Conservation (phyloP, 108 stramenopile species). For the Cyclotella cryptica region DNA sequence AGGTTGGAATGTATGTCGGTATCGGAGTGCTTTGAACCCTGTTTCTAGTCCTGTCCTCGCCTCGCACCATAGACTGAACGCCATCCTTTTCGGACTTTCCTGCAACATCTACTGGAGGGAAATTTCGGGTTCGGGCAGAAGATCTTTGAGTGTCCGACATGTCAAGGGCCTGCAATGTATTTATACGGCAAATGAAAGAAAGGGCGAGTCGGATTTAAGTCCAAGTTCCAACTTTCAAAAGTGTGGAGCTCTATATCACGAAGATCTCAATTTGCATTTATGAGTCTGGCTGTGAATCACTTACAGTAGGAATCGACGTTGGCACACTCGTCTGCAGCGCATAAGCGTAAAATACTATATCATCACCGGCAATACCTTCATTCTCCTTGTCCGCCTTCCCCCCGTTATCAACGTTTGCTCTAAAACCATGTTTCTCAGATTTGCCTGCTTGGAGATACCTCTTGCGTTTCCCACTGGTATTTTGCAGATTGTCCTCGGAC, state of each 20-base stretch:
- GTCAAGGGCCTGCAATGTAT: too few relatives aligned
- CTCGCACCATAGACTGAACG: neutral
- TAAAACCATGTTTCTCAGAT: neutral
- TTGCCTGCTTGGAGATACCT: neutral
- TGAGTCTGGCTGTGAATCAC: neutral
- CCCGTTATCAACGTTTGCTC: neutral
- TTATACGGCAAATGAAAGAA: too few relatives aligned
- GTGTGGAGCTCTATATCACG: too few relatives aligned
- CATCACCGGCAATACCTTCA: neutral
- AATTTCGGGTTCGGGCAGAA: too few relatives aligned
- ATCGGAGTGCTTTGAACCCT: neutral
- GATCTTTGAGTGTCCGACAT: too few relatives aligned
- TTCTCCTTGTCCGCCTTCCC: neutral
- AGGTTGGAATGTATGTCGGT: conserved; percentile 17
- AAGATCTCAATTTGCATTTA: too few relatives aligned
- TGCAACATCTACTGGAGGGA: neutral
- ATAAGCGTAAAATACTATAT: neutral
- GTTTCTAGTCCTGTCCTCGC: neutral
- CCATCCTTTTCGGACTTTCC: neutral
- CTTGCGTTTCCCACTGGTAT: neutral
- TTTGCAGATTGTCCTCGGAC: neutral
- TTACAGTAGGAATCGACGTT: neutral
- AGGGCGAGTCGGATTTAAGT: too few relatives aligned
- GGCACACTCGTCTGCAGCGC: neutral
- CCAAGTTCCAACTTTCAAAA: too few relatives aligned